Conservation (phyloP, 2,329 filamentous ascomycete genomes). For the Venturia oleaginea region DNA sequence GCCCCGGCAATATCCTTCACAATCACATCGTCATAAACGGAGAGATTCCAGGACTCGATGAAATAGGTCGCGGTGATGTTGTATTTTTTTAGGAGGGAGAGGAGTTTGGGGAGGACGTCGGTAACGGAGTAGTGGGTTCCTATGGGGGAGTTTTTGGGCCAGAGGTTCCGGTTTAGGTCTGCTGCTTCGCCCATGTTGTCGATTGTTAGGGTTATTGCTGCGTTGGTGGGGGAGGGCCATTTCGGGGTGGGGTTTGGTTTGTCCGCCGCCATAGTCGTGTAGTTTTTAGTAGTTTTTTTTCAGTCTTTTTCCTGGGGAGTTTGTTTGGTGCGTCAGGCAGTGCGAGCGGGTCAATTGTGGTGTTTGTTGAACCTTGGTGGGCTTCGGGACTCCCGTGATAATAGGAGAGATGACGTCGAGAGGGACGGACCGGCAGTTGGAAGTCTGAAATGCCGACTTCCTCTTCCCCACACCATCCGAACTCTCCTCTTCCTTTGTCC, state of each 20-base stretch:
- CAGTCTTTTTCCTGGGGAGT: no score
- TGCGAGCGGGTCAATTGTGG: no score
- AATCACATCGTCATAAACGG: conserved; percentile 18
- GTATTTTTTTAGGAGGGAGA: conserved; percentile 21
- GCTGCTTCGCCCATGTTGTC: conserved; percentile 30
- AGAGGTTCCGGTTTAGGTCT: conserved; percentile 23
- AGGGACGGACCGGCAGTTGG: background rate
- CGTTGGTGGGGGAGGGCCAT: conserved; percentile 23
- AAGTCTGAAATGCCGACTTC: background rate
- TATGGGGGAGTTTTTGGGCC: conserved; percentile 20
- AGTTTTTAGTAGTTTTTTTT: no score
- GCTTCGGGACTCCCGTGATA: background rate
- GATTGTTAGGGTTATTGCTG: conserved; percentile 23
- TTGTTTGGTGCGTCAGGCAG: no score
- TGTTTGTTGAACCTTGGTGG: no score
- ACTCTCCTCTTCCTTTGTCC: background rate
- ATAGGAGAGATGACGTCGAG: background rate
- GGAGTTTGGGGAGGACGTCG: conserved; percentile 21
- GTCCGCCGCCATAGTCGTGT: no score
- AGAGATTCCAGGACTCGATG: conserved; percentile 25
- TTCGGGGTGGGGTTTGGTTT: background rate
- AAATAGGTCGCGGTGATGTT: conserved; percentile 25
- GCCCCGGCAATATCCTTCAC: conserved; percentile 19
- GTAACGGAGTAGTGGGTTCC: conserved; percentile 24
- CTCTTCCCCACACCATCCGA: background rate